Evolutionary conservation across 257 asterid genomes (phyloP).

Genomic region (Petunia axillaris): DNA sequence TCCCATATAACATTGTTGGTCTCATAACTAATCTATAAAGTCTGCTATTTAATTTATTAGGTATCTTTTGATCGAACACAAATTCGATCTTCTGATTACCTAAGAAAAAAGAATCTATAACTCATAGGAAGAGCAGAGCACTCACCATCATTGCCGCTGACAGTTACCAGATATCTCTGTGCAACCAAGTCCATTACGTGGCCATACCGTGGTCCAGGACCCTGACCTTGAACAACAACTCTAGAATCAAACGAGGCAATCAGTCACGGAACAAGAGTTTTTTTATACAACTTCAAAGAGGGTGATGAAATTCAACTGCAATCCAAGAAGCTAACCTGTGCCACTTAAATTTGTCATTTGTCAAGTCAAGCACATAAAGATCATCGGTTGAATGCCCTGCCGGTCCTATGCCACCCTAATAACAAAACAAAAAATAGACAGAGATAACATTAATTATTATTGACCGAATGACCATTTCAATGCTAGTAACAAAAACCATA

Average conservation of each 20-base stretch:
- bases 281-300: background rate
- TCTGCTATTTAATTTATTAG: conserved; percentile 1
- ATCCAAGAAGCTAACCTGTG: conserved; percentile 68
- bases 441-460: background rate
- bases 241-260: conserved; percentile 49
- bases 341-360: conserved; percentile 95
- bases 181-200: conserved; percentile 99
- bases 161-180: conserved; percentile 89
- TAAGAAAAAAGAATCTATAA: conserved; percentile 11
- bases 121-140: conserved; percentile 15
- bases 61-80: background rate
- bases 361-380: conserved; percentile 86
- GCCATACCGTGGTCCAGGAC: conserved; percentile 98
- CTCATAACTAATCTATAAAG: background rate
- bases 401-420: conserved; percentile 98
- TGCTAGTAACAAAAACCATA: background rate
- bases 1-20: background rate
- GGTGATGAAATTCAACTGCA: conserved; percentile 24
- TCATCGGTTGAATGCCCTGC: conserved; percentile 99
- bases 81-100: background rate
- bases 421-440: conserved; percentile 32
- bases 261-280: conserved; percentile 29
- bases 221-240: conserved; percentile 98
- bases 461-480: background rate
- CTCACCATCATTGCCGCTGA: conserved; percentile 97